phyloP scores from a whole-genome alignment of 805 yeast genomes.

The Saccharomycopsis olivae region DNA sequence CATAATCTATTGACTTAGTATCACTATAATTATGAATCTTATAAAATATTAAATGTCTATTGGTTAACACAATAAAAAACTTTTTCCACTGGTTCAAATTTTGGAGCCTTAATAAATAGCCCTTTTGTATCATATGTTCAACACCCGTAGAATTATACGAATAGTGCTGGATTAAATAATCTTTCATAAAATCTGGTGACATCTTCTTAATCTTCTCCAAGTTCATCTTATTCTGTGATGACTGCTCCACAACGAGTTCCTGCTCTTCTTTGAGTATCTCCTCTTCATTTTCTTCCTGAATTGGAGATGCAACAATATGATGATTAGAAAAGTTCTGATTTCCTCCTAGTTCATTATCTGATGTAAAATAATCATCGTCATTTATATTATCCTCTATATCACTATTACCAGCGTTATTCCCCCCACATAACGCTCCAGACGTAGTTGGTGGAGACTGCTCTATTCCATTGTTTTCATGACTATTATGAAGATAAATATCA shows the following conservation, averaged over 20 bases:
- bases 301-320: constrained; percentile 10
- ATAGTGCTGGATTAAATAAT: constrained; percentile 16
- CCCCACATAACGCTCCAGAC: neutral
- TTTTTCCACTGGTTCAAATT: constrained; percentile 39
- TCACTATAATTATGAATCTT: constrained; percentile 23
- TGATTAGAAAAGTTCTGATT: constrained; percentile 12
- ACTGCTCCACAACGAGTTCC: constrained; percentile 10
- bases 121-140: constrained; percentile 32
- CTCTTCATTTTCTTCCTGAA: constrained; percentile 18
- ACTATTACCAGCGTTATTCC: neutral
- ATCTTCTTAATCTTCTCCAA: constrained; percentile 11
- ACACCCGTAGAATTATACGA: constrained; percentile 18
- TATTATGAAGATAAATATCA: neutral
- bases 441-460: neutral
- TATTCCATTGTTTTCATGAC: neutral
- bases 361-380: constrained; percentile 16
- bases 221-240: constrained; percentile 19
- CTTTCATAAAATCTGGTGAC: constrained; percentile 16
- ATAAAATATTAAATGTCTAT: constrained; percentile 30
- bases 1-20: constrained; percentile 17
- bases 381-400: neutral
- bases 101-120: constrained; percentile 31
- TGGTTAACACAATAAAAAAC: constrained; percentile 34
- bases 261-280: constrained; percentile 10
- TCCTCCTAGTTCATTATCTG: constrained; percentile 15